Evolutionary conservation across 1,139 yeast species (phyloP).

Genomic region (Barnettozyma hawaiiensis): DNA sequence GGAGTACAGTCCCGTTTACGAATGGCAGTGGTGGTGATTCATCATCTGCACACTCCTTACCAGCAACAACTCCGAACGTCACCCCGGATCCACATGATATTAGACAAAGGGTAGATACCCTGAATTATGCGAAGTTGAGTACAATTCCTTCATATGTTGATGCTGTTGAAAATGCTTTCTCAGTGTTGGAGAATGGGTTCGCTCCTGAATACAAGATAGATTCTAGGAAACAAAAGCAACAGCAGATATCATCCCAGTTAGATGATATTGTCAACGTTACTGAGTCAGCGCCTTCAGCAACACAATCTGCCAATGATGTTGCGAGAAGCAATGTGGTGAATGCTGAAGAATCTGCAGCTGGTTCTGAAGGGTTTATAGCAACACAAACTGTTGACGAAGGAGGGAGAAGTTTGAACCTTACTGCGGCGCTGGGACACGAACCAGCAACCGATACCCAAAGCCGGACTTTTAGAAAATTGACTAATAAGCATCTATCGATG

Average conservation of each 20-base stretch:
- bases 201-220: constrained; percentile 32
- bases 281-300: neutral
- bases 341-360: neutral
- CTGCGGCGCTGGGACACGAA: too few relatives aligned
- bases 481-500: neutral
- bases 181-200: constrained; percentile 25
- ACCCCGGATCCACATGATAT: neutral
- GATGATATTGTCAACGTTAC: neutral
- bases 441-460: neutral
- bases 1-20: neutral
- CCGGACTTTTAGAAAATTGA: neutral
- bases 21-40: neutral
- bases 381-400: neutral
- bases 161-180: constrained; percentile 30
- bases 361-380: neutral
- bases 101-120: constrained; percentile 12
- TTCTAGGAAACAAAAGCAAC: neutral
- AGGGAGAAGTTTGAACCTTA: too few relatives aligned
- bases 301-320: neutral
- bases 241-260: neutral
- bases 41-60: neutral
- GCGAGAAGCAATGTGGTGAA: neutral
- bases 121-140: constrained; percentile 29
- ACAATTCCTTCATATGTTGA: constrained; percentile 36
- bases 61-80: neutral